Base-by-base conservation (phyloP, 257 asterid species). In the Nicotiana sylvestris region DNA sequence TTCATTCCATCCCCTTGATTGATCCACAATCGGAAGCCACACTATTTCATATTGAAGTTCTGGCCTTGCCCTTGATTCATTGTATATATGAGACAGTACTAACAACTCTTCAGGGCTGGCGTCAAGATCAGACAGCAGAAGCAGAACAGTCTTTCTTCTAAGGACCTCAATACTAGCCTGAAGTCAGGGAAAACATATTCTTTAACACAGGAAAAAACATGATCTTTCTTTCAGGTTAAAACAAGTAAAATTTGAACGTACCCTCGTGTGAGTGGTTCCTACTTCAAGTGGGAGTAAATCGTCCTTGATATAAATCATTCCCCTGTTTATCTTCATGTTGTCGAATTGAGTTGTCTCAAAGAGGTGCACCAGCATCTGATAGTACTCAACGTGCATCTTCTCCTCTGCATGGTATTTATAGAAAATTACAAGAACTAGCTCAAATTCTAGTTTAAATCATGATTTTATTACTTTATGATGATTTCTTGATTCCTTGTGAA, bases 1-100 rank as follows among this genome's bases (percentile, higher is more conserved):
- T 79, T 90, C 93, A 18, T 78, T 82, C 90, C 88, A 89, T 4
- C 77, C 30, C 25, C 11, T 58, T 9, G 84, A 55, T 43, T 83
- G 86, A 12, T 91, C 93, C 51, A 89, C 80, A 4, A 95, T 51
- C 25, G 98, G 98, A 30, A 93, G 84, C 98, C 98, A 95, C 67
- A 95, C 95, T 29, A 93, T 89, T 67, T 92, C 98, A 43, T 93
- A 93, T 15, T 89, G 88, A 30, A 85, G 84, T 37, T 93, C 94
- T 39, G 56, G 82, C 83, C 85, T 87, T 25, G 64, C 67, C 70
- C 80, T 86, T 18, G 95, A 88, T 18, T 88, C 93, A 61, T 66
- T 82, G 77, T 93, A 89, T 39, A 95, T 83, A 33, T 84, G 86
- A 7, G 76, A 43, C 15, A 93, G 94, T 67, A 89, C 72, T 32